Percentiles rank a stretch among this genome's conserved stretches.
phyloP scores from a whole-genome alignment of 164 flowering plant species.

The Buxus sempervirens region DNA sequence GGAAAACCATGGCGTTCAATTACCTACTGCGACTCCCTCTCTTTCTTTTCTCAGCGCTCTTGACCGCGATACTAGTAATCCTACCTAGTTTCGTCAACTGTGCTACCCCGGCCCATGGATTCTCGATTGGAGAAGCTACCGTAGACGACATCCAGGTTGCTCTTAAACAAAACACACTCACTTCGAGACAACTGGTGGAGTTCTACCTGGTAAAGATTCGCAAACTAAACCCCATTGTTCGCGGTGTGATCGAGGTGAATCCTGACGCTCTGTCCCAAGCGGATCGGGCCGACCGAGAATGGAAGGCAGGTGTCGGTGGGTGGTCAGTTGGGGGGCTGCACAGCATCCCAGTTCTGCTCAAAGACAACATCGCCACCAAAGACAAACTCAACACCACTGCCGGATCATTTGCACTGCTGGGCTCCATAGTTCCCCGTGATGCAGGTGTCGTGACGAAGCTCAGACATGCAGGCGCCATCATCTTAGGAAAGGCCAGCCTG shows the following conservation, averaged over 20 bases:
- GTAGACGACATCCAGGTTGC: slow-evolving; percentile 42
- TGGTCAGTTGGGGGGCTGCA: slow-evolving; percentile 2
- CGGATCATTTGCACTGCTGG: slow-evolving; percentile 47
- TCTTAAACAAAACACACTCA: slow-evolving; percentile 32
- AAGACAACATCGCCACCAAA: slow-evolving; percentile 48
- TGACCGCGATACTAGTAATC: not conserved
- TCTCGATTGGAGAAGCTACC: slow-evolving; percentile 45
- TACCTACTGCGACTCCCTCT: not conserved
- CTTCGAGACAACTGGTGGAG: slow-evolving; percentile 23
- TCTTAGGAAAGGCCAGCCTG: slow-evolving; percentile 24
- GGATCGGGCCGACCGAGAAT: slow-evolving; percentile 32
- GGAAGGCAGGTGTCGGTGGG: not conserved
- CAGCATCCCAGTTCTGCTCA: slow-evolving; percentile 38
- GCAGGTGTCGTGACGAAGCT: slow-evolving; percentile 45
- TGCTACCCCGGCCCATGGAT: not conserved
- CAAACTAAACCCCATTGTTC: slow-evolving; percentile 33
- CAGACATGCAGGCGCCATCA: slow-evolving; percentile 46
- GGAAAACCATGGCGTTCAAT: not conserved
- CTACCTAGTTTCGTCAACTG: not conserved
- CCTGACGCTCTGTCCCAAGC: slow-evolving; percentile 37
- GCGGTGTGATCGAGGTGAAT: slow-evolving; percentile 39
- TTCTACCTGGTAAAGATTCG: slow-evolving; percentile 31
- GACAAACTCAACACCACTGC: slow-evolving; percentile 54
- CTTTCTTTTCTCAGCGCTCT: not conserved
- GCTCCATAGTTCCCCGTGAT: slow-evolving; percentile 42